Conservation (phyloP, 2,329 filamentous ascomycete genomes). For the Eutypella sp. region DNA sequence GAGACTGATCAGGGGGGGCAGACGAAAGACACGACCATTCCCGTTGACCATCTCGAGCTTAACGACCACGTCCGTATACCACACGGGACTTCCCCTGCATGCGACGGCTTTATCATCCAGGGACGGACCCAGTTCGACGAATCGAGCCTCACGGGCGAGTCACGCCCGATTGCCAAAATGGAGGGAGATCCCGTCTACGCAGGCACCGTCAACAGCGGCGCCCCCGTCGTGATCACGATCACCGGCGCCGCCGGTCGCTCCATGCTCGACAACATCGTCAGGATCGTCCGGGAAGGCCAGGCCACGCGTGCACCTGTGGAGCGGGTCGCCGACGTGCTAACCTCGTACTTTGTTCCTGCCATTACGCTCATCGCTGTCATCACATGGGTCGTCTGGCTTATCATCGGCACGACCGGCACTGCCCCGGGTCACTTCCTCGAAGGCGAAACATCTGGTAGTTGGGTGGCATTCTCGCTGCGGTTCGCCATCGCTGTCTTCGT, state of each 20-base stretch:
- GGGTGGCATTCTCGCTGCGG: constrained; percentile 69
- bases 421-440: constrained; percentile 55
- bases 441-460: constrained; percentile 49
- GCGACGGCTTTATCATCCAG: constrained; percentile 65
- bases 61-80: constrained; percentile 71
- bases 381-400: constrained; percentile 70
- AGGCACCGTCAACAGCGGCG: constrained; percentile 68
- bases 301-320: constrained; percentile 71
- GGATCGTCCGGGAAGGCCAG: constrained; percentile 72
- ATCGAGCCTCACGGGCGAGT: constrained; percentile 81
- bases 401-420: constrained; percentile 52
- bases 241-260: constrained; percentile 63
- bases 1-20: constrained; percentile 36
- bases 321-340: constrained; percentile 66
- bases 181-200: constrained; percentile 62
- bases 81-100: constrained; percentile 78
- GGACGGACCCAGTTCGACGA: constrained; percentile 75
- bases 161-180: constrained; percentile 59
- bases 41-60: constrained; percentile 68
- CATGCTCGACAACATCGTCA: constrained; percentile 76
- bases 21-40: constrained; percentile 34
- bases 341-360: constrained; percentile 71
- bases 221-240: constrained; percentile 57
- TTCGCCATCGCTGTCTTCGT: constrained; percentile 86
- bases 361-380: constrained; percentile 64